phyloP scores from a whole-genome alignment of 192 early-diverging fungal species.

The Rhizoclosmatium sp. region DNA sequence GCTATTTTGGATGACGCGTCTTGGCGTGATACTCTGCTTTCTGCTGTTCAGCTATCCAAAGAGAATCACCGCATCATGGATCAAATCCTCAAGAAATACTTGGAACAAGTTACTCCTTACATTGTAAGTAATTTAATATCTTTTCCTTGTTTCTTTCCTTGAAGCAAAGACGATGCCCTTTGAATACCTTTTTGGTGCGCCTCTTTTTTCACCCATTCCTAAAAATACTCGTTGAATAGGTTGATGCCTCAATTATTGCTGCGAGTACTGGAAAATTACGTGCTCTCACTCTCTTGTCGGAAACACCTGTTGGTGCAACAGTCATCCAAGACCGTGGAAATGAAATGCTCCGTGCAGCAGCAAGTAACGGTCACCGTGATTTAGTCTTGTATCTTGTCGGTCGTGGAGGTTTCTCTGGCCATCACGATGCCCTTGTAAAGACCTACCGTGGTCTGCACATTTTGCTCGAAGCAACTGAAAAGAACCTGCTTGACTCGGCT shows the following conservation, averaged over 20 bases:
- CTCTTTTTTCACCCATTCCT: background rate
- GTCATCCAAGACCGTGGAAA: conserved; percentile 7
- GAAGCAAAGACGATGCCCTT: no score
- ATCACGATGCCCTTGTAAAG: conserved; percentile 16
- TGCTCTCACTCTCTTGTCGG: background rate
- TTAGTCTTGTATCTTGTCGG: conserved; percentile 26
- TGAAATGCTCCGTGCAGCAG: conserved; percentile 9
- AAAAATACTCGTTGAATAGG: background rate
- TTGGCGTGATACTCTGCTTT: conserved; percentile 2
- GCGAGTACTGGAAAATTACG: background rate
- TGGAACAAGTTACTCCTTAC: background rate
- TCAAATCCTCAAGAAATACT: background rate
- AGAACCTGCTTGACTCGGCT: background rate
- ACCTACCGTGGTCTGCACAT: conserved; percentile 30
- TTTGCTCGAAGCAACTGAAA: conserved; percentile 13
- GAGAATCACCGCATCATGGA: conserved; percentile 4
- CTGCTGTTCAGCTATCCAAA: background rate
- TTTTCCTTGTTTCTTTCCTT: no score
- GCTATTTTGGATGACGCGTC: background rate
- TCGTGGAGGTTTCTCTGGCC: conserved; percentile 13
- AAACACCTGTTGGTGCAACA: background rate
- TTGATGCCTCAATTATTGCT: background rate
- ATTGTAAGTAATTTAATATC: background rate
- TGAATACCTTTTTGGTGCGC: no score
- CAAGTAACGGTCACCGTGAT: conserved; percentile 26